Percentiles rank a stretch among this genome's conserved stretches.
Evolutionary conservation across 305 asterid genomes (phyloP).

Genomic region (Fraxinus ornus): DNA sequence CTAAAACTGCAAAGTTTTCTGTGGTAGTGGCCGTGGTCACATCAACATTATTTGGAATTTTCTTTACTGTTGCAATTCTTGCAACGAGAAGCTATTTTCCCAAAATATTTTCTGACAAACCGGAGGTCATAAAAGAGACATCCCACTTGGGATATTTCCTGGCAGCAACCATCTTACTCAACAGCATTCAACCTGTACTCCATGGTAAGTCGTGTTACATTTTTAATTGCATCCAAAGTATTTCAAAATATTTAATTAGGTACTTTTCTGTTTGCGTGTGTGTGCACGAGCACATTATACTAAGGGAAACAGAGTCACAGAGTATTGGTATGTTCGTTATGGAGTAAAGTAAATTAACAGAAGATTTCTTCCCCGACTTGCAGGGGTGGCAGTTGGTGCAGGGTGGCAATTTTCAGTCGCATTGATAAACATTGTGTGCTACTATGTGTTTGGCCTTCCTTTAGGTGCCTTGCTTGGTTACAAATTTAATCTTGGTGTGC

Average conservation of each 20-base stretch:
- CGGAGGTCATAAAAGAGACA: slow-evolving; percentile 55
- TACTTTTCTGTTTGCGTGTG: neutral
- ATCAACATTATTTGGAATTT: slow-evolving; percentile 50
- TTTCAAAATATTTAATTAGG: neutral
- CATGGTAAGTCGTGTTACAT: slow-evolving; percentile 45
- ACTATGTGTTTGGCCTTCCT: slow-evolving; percentile 68
- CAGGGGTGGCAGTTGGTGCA: slow-evolving; percentile 84
- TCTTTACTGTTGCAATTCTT: slow-evolving; percentile 45
- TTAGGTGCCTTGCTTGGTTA: slow-evolving; percentile 67
- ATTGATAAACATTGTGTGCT: slow-evolving; percentile 44
- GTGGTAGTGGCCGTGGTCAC: slow-evolving; percentile 46
- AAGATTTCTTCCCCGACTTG: neutral
- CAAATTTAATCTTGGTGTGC: slow-evolving; percentile 56
- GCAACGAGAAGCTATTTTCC: slow-evolving; percentile 53
- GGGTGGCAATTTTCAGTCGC: slow-evolving; percentile 77
- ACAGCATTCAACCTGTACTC: slow-evolving; percentile 75
- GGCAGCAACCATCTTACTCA: slow-evolving; percentile 67
- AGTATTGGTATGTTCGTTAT: neutral
- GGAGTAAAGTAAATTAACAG: neutral
- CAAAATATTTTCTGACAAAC: slow-evolving; percentile 44
- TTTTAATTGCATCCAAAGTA: neutral
- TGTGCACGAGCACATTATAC: neutral
- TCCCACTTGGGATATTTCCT: slow-evolving; percentile 63
- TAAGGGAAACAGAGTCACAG: neutral
- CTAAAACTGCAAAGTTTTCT: slow-evolving; percentile 72